These are phyloP conservation scores for Auricularia cornea DNA, from an alignment of 768 basidiomycete genomes.

Conservation along the genomic window DNA sequence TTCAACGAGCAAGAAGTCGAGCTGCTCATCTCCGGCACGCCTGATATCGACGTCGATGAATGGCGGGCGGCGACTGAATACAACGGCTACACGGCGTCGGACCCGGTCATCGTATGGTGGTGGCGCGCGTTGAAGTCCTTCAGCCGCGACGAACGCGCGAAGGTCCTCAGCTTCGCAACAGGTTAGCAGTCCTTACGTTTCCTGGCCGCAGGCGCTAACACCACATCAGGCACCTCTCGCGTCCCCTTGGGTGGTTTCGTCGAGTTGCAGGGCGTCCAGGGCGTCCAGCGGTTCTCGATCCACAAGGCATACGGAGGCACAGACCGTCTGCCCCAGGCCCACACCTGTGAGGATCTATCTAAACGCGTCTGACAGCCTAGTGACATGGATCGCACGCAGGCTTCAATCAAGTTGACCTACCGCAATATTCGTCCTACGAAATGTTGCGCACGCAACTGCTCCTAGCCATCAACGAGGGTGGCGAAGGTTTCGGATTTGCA, in stretches of 20 bases:
- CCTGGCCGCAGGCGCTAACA: neutral
- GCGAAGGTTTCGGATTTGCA: slow-evolving; percentile 89
- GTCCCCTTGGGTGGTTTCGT: slow-evolving; percentile 93
- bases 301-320: slow-evolving; percentile 86
- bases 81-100: slow-evolving; percentile 77
- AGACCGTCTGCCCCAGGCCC: slow-evolving; percentile 80
- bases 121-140: slow-evolving; percentile 98
- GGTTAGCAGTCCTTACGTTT: slow-evolving; percentile 8
- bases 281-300: slow-evolving; percentile 90
- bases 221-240: slow-evolving; percentile 57
- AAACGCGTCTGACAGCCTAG: slow-evolving; percentile 9
- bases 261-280: slow-evolving; percentile 91
- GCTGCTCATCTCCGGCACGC: slow-evolving; percentile 89
- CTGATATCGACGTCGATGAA: slow-evolving; percentile 98
- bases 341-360: slow-evolving; percentile 58
- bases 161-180: slow-evolving; percentile 95
- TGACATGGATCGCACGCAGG: slow-evolving; percentile 34
- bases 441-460: slow-evolving; percentile 87
- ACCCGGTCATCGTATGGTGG: slow-evolving; percentile 98
- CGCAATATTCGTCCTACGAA: slow-evolving; percentile 92
- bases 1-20: slow-evolving; percentile 95
- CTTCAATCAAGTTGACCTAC: slow-evolving; percentile 89
- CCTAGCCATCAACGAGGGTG: slow-evolving; percentile 91
- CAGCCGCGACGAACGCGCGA: slow-evolving; percentile 91
- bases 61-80: slow-evolving; percentile 91